Evolutionary conservation across 306 rosid species (phyloP), one percentile per base, ranked within the genome.

Genomic region (Pueraria montana): DNA sequence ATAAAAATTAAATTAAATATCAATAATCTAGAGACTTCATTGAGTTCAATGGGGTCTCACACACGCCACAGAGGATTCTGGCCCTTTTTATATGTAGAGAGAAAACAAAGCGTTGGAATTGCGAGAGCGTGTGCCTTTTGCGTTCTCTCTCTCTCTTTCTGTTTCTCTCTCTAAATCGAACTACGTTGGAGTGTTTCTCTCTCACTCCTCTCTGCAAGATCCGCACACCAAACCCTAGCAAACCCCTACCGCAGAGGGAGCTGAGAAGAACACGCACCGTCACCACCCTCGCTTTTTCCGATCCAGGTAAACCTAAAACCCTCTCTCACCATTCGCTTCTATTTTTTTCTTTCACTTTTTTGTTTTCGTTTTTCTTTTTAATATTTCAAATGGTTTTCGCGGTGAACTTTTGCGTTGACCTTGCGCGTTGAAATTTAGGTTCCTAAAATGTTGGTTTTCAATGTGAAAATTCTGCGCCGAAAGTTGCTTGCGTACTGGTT

Each of bases 211-310:
- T 61, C 89, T 81, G 87, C 79, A 77, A 63, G 92, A 85, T 82
- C 87, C 87, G 59, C 81, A 65, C 6, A 45, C 68, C 85, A 80
- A 89, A 87, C 91, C 94, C 92, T 89, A 84, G 77, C 84, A 43
- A 89, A 87, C 85, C 94, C 90, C 91, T 87, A 63, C 72, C 87
- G 55, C 82, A 48, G 63, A 50, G 76, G 84, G 86, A 84, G 89
- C 87, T 52, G 84, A 81, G 87, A 79, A 86, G 77, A 87, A 73
- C 83, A 55, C 72, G 74, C 83, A 34, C 16, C 82, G 4, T 59
- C 36, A 2, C 4, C 75, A 11, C 18, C 1, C 67, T 62, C 20
- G 69, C 69, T 79, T 69, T 85, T 83, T 64, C 70, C 50, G 40
- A 17, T 80, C 75, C 86, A 80, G 91, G 97, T 91, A 11, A 40